Evolutionary conservation across 2,329 filamentous ascomycete genomes (phyloP).

Genomic region (Penicillium decumbens): DNA sequence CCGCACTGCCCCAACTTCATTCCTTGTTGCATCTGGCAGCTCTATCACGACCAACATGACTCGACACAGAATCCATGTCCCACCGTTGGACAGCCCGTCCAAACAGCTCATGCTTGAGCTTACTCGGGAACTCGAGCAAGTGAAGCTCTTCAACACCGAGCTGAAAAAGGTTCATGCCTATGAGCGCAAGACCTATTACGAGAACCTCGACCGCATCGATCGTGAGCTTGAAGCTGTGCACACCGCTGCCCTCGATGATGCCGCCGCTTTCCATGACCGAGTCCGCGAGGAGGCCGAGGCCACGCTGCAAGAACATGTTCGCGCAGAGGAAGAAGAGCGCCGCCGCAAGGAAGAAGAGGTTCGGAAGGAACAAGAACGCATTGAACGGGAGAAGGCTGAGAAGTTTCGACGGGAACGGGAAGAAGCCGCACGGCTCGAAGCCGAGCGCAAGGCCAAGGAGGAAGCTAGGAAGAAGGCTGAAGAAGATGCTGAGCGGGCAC

Average conservation of each 20-base stretch:
- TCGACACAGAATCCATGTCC: conserved; percentile 24
- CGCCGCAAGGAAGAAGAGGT: conserved; percentile 35
- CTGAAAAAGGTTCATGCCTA: conserved; percentile 43
- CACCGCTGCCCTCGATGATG: conserved; percentile 61
- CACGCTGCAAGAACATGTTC: conserved; percentile 48
- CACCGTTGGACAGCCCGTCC: conserved; percentile 38
- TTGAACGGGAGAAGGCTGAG: conserved; percentile 33
- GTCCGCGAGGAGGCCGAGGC: conserved; percentile 55
- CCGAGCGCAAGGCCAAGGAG: conserved; percentile 33
- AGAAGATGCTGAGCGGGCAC: conserved; percentile 33
- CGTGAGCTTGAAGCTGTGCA: conserved; percentile 61
- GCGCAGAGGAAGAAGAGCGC: conserved; percentile 38
- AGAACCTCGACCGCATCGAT: conserved; percentile 58
- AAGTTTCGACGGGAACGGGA: conserved; percentile 32
- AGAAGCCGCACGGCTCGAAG: conserved; percentile 37
- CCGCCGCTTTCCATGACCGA: conserved; percentile 62
- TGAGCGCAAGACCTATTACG: conserved; percentile 47
- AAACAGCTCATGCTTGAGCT: conserved; percentile 41
- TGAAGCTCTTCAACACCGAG: conserved; percentile 41
- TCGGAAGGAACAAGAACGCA: conserved; percentile 32
- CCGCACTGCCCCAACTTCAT: not conserved
- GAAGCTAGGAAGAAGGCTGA: conserved; percentile 32
- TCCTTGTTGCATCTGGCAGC: not conserved
- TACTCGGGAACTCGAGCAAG: conserved; percentile 38
- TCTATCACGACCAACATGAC: conserved; percentile 20